phyloP scores from a whole-genome alignment of 805 yeast species.

The Saturnispora dispora region DNA sequence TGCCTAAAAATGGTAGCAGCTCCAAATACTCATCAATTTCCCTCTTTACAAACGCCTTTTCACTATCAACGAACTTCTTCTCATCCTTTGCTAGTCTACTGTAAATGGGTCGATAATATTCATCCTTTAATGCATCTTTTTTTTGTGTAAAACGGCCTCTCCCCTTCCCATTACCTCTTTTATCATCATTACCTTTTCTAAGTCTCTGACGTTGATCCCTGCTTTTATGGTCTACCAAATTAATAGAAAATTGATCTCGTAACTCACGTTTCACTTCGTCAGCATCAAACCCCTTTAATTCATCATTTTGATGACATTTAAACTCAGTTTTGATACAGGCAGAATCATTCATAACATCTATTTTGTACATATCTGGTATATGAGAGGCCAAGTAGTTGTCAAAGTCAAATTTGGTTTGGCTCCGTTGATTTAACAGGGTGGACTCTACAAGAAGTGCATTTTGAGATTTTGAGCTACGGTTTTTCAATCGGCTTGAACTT shows the following conservation, averaged over 20 bases:
- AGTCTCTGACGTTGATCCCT: neutral
- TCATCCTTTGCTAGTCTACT: slow-evolving; percentile 57
- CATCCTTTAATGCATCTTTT: slow-evolving; percentile 41
- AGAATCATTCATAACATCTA: slow-evolving; percentile 13
- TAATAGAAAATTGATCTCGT: slow-evolving; percentile 11
- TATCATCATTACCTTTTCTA: neutral
- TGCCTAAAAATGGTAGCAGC: slow-evolving; percentile 32
- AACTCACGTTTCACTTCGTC: neutral
- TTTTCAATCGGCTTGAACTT: neutral
- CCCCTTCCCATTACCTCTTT: neutral
- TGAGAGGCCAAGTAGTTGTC: slow-evolving; percentile 21
- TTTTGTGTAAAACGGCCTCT: neutral
- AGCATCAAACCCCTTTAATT: slow-evolving; percentile 12
- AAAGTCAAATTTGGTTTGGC: slow-evolving; percentile 26
- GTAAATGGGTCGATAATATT: slow-evolving; percentile 39
- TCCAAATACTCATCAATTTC: slow-evolving; percentile 51
- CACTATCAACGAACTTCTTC: slow-evolving; percentile 45
- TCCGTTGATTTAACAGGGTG: slow-evolving; percentile 1
- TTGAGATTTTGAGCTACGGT: neutral
- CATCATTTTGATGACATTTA: slow-evolving; percentile 12
- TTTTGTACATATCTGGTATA: slow-evolving; percentile 21
- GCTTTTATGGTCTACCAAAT: slow-evolving; percentile 15
- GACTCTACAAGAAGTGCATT: neutral
- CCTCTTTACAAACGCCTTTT: slow-evolving; percentile 39
- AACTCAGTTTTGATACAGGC: slow-evolving; percentile 1